Conservation (phyloP, 2,329 filamentous ascomycete species). For the Aspergillus pseudoglaucus region DNA sequence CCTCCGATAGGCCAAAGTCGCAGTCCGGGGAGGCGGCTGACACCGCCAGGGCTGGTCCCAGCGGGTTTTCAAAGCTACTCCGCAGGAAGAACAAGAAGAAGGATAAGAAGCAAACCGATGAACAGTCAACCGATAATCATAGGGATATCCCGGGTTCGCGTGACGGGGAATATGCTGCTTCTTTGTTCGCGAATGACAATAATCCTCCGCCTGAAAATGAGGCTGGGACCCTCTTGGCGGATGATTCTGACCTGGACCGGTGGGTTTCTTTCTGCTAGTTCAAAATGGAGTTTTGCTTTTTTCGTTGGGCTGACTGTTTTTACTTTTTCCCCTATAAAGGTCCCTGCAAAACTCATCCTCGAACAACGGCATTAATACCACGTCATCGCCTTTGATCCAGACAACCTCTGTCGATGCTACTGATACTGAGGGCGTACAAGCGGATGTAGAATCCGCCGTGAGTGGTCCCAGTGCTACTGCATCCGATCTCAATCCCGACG, state of each 20-base stretch:
- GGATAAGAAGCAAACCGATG: slow-evolving; percentile 16
- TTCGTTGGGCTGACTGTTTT: slow-evolving; percentile 8
- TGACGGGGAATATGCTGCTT: slow-evolving; percentile 15
- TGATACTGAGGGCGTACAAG: slow-evolving; percentile 26
- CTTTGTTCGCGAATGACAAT: slow-evolving; percentile 19
- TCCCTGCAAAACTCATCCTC: slow-evolving; percentile 47
- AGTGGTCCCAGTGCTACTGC: slow-evolving; percentile 25
- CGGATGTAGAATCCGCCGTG: slow-evolving; percentile 20
- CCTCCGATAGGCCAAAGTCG: slow-evolving; percentile 31
- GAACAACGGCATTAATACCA: slow-evolving; percentile 61
- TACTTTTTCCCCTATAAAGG: slow-evolving; percentile 18
- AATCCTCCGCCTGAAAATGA: slow-evolving; percentile 16
- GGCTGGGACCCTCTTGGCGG: slow-evolving; percentile 24
- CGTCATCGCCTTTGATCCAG: slow-evolving; percentile 62
- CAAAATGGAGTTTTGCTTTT: background rate
- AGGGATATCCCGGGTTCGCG: slow-evolving; percentile 11
- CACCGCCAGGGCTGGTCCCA: slow-evolving; percentile 32
- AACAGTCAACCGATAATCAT: slow-evolving; percentile 1
- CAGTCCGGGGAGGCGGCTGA: slow-evolving; percentile 32
- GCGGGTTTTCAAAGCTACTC: slow-evolving; percentile 49
- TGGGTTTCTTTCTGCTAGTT: slow-evolving; percentile 14
- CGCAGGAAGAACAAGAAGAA: slow-evolving; percentile 39
- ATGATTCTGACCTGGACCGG: slow-evolving; percentile 38
- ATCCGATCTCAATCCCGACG: slow-evolving; percentile 39
- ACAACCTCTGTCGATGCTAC: slow-evolving; percentile 43